phyloP scores from a whole-genome alignment of 805 yeast species.

The Saccharomycopsis vini region DNA sequence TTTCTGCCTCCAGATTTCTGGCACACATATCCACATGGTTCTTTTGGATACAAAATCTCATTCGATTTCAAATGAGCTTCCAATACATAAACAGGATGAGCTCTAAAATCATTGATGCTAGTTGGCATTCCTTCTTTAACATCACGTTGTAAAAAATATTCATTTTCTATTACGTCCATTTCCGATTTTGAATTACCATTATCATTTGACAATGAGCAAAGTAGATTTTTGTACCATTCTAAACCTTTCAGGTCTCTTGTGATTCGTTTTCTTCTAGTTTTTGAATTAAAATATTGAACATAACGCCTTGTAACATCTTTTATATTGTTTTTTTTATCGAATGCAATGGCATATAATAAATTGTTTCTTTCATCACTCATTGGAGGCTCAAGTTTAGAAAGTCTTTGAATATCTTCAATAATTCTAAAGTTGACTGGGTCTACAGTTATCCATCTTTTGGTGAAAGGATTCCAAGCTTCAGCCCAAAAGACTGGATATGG shows the following conservation, averaged over 20 bases:
- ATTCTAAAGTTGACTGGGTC: constrained; percentile 65
- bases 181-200: constrained; percentile 25
- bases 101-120: constrained; percentile 69
- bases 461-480: constrained; percentile 80
- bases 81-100: constrained; percentile 79
- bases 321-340: constrained; percentile 52
- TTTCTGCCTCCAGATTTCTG: constrained; percentile 28
- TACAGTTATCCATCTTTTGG: constrained; percentile 71
- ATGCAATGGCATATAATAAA: constrained; percentile 70
- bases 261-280: constrained; percentile 64
- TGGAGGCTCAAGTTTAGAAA: constrained; percentile 68
- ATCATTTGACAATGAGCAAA: constrained; percentile 21
- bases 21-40: constrained; percentile 66
- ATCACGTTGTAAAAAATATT: constrained; percentile 53
- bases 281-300: constrained; percentile 59
- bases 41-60: constrained; percentile 63
- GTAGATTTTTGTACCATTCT: constrained; percentile 50
- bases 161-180: constrained; percentile 46
- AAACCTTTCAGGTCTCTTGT: constrained; percentile 47
- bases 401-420: constrained; percentile 52
- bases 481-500: constrained; percentile 79
- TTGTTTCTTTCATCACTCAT: constrained; percentile 45
- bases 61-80: constrained; percentile 65
- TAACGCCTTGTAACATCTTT: constrained; percentile 85
- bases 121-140: constrained; percentile 81